Evolutionary conservation across 2,329 filamentous ascomycete species (phyloP).

Genomic region (Penicillium sp.): DNA sequence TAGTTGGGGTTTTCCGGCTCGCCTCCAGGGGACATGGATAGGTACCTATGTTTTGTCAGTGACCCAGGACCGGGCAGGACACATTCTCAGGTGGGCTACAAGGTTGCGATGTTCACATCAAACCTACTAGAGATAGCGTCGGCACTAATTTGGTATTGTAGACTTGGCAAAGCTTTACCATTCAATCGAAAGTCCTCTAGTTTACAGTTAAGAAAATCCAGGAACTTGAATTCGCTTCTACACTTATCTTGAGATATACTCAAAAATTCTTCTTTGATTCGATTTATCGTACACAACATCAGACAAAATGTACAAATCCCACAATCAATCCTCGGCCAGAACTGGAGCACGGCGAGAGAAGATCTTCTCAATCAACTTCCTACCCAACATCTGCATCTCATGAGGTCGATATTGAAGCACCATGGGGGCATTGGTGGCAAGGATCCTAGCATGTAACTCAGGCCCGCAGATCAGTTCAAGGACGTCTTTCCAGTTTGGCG

Average conservation of each 20-base stretch:
- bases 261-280: background rate
- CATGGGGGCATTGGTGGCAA: background rate
- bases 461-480: background rate
- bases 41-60: too few species aligned
- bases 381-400: background rate
- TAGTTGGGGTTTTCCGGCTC: too few species aligned
- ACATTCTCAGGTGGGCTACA: too few species aligned
- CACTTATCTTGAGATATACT: background rate
- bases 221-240: background rate
- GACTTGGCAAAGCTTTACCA: too few species aligned
- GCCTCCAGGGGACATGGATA: too few species aligned
- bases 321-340: background rate
- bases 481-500: conserved; percentile 45
- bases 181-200: background rate
- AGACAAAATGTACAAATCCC: background rate
- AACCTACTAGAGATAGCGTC: too few species aligned
- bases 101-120: too few species aligned
- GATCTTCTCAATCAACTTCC: background rate
- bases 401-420: background rate
- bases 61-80: too few species aligned
- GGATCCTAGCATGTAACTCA: background rate
- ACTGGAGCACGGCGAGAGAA: background rate
- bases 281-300: background rate
- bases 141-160: too few species aligned
- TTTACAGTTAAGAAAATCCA: background rate